Evolutionary conservation across 2,329 filamentous ascomycete species (phyloP), one percentile per base, ranked within the genome.

Genomic region (Ceratocystis lukuohia): DNA sequence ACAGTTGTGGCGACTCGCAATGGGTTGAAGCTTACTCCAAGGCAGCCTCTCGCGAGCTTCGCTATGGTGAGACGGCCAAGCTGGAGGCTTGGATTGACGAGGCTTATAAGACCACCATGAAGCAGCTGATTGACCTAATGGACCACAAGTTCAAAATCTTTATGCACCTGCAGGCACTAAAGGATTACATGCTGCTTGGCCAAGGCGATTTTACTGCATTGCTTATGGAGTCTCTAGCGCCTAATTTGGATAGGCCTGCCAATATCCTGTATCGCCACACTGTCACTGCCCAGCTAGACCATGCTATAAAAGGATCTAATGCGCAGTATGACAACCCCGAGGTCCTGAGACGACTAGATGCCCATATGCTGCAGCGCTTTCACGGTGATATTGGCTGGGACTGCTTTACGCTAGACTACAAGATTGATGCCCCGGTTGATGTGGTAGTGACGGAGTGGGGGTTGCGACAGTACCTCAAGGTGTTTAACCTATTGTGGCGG

Each of bases 341-440:
- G 73, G 92, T 99, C 4, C 83, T 99, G 33, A 86, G 91, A 4
- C 85, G 94, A 10, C 82, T 99, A 2, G 94, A 99, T 75, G 93
- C 94, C n/a, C 89, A 95, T 69, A 97, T 99, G 93, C 82, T 99
- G 50, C 93, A 97, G 76, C 82, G 97, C 5, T 95, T 89, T 7
- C 92, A 96, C 71, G 94, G 94, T 64, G 94, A 99, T 72, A 97
- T 96, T 65, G 94, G 94, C 62, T 99, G 94, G 94, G 94, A 99
- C 73, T 96, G 95, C 73, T 99, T 99, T 76, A 99, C 94, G 0
- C 84, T 99, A 7, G 95, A 99, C 74, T 99, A 99, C 78, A 96
- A 97, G 75, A 94, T 99, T 71, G 92, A 96, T 74, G 89, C 93
- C 1, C 94, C 94, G 0, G 89, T 96, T 28, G 94, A 99, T 74